Evolutionary conservation across 164 flowering plant species (phyloP).

Genomic region (Piper betle): DNA sequence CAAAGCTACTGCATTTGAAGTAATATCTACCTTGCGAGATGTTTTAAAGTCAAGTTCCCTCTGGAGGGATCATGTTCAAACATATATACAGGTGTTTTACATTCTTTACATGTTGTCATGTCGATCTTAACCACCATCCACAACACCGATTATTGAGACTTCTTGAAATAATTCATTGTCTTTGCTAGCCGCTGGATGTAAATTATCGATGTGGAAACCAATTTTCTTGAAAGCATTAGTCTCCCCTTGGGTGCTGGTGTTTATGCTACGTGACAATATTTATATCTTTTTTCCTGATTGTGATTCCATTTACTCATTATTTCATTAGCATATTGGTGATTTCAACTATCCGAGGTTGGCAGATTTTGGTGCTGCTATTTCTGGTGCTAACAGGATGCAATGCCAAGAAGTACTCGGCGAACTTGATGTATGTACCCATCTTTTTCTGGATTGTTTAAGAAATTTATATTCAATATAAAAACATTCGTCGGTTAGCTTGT

Average conservation of each 20-base stretch:
- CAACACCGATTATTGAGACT: neutral
- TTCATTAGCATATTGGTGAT: conserved; percentile 85
- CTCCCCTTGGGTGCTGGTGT: neutral
- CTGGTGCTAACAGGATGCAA: conserved; percentile 74
- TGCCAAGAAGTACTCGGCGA: conserved; percentile 93
- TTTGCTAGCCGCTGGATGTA: neutral
- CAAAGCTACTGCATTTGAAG: conserved; percentile 96
- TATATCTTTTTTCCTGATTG: neutral
- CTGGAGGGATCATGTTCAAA: conserved; percentile 95
- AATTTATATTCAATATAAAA: too few relatives aligned
- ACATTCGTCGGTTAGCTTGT: too few relatives aligned
- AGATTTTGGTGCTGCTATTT: conserved; percentile 98
- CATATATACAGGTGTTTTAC: conserved; percentile 60
- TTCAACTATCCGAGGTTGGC: conserved; percentile 84
- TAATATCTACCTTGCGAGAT: conserved; percentile 83
- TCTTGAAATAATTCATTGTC: neutral
- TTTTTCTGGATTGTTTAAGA: too few relatives aligned
- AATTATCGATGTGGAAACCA: neutral
- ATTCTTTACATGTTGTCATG: neutral
- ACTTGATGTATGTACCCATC: conserved; percentile 56
- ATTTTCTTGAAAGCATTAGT: neutral
- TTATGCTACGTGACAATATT: too few relatives aligned
- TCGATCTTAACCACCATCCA: neutral
- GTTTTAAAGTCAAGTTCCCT: conserved; percentile 77
- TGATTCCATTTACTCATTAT: neutral